Base-by-base conservation (phyloP, 2,329 filamentous ascomycete genomes). In the Colletotrichum cuscutae region DNA sequence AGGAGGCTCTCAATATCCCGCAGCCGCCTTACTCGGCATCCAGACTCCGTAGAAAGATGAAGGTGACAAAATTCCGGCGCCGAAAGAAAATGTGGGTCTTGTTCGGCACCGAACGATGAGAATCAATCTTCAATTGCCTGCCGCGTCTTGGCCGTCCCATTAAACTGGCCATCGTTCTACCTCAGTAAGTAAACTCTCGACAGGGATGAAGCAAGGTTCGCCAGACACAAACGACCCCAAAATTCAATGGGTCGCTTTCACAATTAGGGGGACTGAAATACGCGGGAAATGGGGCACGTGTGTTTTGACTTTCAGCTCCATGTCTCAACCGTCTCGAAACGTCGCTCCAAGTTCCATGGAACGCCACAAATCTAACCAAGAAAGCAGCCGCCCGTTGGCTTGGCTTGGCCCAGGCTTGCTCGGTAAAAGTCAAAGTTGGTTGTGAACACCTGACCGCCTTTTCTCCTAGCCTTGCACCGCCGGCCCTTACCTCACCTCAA, bases 301-400 rank as follows among this genome's bases (percentile, higher is more conserved):
- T 30, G 24, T 61, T 61, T 61, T 61, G 19, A 57, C 52, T 65
- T 65, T 57, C 13, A 46, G 52, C 32, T 65, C 15, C 52, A 30
- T n/a, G 59, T 61, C 59, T 61, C 59, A 49, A 46, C 35, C 52
- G 61, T 65, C 52, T 65, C 52, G 19, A 56, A 65, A 56, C 52
- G 22, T 32, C 22, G 49, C 32, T 56, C 62, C 49, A 42, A 4
- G 37, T 42, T 42, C 53, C 22, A 7, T 35, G 32, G 32, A 35
- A 13, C 53, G 53, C 53, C 53, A 56, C 22, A 56, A 28, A 26
- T 19, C 11, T 11, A 24, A 24, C 26, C 12, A 56, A 42, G 37
- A 42, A 42, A 42, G 37, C 37, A 22, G 61, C 61, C 30, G 32
- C 30, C 56, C 12, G 26, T 26, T 19, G 8, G 11, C 30, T 53